phyloP scores from a whole-genome alignment of 2,329 filamentous ascomycete species.

The Ascochyta rabiei region DNA sequence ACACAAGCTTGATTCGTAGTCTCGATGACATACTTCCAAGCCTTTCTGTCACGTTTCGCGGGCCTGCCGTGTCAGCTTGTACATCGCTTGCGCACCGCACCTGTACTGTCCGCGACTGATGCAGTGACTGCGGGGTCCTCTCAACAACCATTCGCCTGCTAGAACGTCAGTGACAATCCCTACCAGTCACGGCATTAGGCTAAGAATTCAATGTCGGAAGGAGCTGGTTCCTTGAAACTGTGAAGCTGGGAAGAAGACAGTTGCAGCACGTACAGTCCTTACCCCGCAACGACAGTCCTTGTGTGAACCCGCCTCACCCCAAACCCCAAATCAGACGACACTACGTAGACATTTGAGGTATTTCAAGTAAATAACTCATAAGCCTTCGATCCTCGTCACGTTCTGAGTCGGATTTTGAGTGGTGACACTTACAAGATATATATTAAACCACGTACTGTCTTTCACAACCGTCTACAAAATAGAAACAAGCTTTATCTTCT shows the following conservation, averaged over 20 bases:
- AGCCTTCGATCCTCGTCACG: not conserved
- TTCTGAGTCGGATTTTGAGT: not conserved
- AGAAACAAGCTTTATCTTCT: not conserved
- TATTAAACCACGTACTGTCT: not conserved
- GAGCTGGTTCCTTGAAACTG: not conserved
- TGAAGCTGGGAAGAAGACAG: not conserved
- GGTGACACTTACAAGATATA: not conserved
- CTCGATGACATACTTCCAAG: not conserved
- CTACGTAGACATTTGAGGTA: not conserved
- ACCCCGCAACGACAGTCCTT: constrained; percentile 9
- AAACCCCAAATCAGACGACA: not conserved
- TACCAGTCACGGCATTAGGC: not conserved
- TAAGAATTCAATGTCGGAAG: not conserved
- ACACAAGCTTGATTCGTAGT: not conserved
- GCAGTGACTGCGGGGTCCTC: not conserved
- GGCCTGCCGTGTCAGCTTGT: constrained; percentile 1
- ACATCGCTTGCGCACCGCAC: not conserved
- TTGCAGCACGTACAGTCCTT: constrained; percentile 4
- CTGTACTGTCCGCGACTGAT: not conserved
- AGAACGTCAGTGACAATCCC: not conserved
- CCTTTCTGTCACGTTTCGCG: not conserved
- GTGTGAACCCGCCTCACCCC: not conserved
- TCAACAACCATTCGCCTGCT: not conserved
- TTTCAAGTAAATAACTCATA: not conserved
- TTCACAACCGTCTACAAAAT: not conserved